Conservation (phyloP, 1,284 basidiomycete species). For the Rhodotorula sp. region DNA sequence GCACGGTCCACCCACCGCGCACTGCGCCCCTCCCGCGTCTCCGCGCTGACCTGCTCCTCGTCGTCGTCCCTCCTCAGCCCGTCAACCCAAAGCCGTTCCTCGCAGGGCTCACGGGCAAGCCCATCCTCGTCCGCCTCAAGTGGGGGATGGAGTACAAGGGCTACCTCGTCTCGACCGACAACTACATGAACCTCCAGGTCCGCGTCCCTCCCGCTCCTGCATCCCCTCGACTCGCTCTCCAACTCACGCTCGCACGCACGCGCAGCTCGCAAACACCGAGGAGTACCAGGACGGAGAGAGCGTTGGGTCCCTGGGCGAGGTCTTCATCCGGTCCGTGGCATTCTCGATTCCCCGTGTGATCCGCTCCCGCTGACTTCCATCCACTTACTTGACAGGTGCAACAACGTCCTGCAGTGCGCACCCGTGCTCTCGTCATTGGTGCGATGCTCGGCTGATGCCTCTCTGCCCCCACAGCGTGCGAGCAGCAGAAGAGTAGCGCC, state of each 20-base stretch:
- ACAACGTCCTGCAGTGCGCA: conserved; percentile 43
- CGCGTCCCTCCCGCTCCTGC: neutral
- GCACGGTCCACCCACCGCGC: neutral
- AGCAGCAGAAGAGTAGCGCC: conserved; percentile 23
- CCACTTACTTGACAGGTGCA: conserved; percentile 27
- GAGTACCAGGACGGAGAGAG: conserved; percentile 96
- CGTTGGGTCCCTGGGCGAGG: conserved; percentile 93
- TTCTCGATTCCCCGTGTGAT: neutral
- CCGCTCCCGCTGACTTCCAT: neutral
- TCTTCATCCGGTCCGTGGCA: conserved; percentile 84
- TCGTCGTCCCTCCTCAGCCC: conserved; percentile 56
- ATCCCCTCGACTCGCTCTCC: neutral
- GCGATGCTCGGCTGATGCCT: neutral
- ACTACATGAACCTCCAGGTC: conserved; percentile 99
- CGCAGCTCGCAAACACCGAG: conserved; percentile 92
- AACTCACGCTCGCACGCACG: conserved; percentile 6
- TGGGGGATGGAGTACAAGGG: conserved; percentile 99
- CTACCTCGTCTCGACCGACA: conserved; percentile 96
- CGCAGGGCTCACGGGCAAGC: conserved; percentile 96
- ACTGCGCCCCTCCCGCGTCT: neutral
- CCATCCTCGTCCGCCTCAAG: conserved; percentile 88
- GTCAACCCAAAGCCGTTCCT: conserved; percentile 99
- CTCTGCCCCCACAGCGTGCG: conserved; percentile 21
- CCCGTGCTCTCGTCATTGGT: neutral
- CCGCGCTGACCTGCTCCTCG: neutral